Base-by-base conservation (phyloP, 2,329 filamentous ascomycete genomes). In the Aureobasidium subglaciale region DNA sequence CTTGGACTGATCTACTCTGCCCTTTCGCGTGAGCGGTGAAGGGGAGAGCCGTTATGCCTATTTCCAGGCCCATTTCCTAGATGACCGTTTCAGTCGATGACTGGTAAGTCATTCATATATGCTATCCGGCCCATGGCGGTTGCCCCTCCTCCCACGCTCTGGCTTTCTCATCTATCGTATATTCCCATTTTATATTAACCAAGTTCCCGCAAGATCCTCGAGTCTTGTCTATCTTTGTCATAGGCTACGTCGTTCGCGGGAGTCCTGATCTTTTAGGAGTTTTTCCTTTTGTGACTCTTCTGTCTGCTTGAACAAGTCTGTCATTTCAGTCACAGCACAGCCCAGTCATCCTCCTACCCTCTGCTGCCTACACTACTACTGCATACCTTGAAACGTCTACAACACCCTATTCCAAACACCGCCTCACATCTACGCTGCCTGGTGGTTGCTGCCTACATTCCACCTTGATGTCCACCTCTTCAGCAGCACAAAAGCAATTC, bases 381-480 rank as follows among this genome's bases (percentile, higher is more conserved):
- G 46, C 35, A 52, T 34, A 40, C 25, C 48, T 18, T 20, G 35
- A 43, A 35, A 52, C 43, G 43, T 48, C 43, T 18, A 48, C 29
- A 18, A 48, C 43, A 48, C 43, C 43, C 27, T 45, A 32, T 30
- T 30, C 8, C 16, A 20, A 38, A 50, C 32, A 40, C 22, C 34
- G 22, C 35, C 35, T 34, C 49, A 53, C 27, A 50, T 50, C 34
- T 38, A 25, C 34, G 34, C 46, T 18, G 34, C 25, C 45, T 38
- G 45, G n/a, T n/a, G n/a, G 50, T 25, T 43, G 38, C 50, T 54
- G 37, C 50, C 50, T 54, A 52, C 16, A 35, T 5, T 10, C 25
- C 5, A 48, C 32, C 22, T 57, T 56, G 52, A 60, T 60, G 59
- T 52, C 58, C 42, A 42, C 55, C 45, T 59, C 52, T 54, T 24